These are phyloP conservation scores for Blastocystis sp. DNA, from an alignment of 352 stramenopile genomes.

Conservation along the genomic window DNA sequence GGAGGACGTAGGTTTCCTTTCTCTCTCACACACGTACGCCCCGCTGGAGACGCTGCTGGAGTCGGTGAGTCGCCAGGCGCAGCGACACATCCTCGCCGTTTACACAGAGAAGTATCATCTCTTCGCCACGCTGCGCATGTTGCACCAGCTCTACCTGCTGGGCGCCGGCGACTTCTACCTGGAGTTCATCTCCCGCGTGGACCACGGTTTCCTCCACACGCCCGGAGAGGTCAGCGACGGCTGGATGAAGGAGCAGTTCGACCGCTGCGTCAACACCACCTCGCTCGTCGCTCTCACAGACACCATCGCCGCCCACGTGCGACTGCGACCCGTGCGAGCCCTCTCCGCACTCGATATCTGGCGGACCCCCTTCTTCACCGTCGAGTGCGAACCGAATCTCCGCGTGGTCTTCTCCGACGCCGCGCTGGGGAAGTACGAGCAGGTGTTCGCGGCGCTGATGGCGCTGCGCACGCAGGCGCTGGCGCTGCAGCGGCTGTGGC, in stretches of 20 bases:
- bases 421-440: constrained; percentile 16
- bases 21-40: no score
- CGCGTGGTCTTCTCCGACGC: not conserved
- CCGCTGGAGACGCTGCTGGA: not conserved
- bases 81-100: not conserved
- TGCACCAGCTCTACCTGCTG: constrained; percentile 21
- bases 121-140: not conserved
- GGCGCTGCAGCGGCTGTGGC: not conserved
- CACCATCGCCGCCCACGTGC: not conserved
- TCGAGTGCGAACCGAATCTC: not conserved
- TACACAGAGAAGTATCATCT: not conserved
- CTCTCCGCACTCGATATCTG: constrained; percentile 31
- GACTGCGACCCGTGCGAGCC: not conserved
- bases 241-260: constrained; percentile 42
- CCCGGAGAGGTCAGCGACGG: not conserved
- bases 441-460: constrained; percentile 8
- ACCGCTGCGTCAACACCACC: not conserved
- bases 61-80: not conserved
- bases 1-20: not conserved
- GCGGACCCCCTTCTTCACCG: not conserved
- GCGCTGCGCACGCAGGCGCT: not conserved
- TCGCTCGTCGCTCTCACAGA: not conserved
- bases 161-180: constrained; percentile 34
- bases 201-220: not conserved
- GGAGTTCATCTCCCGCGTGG: constrained; percentile 38